These are phyloP conservation scores for Xanthoconium separans DNA, from an alignment of 1,284 basidiomycete species.

Conservation along the genomic window DNA sequence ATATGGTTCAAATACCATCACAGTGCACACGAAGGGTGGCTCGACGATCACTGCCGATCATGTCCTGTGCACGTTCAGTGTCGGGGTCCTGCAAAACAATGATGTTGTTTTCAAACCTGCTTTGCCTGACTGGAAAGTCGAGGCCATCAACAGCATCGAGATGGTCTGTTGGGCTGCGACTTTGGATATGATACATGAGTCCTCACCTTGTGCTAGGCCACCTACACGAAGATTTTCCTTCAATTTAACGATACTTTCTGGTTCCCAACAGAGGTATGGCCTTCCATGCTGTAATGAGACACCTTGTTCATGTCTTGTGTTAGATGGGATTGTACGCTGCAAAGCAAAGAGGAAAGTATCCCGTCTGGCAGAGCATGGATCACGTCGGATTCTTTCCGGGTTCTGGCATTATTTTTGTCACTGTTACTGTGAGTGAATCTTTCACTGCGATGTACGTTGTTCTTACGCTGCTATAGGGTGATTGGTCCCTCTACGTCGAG, in stretches of 20 bases:
- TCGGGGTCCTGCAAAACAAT: conserved; percentile 61
- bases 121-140: conserved; percentile 62
- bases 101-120: conserved; percentile 56
- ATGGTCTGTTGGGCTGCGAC: conserved; percentile 45
- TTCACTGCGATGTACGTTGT: not conserved
- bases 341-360: conserved; percentile 59
- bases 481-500: conserved; percentile 59
- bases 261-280: conserved; percentile 61
- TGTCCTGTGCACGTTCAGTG: conserved; percentile 61
- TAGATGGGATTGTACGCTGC: conserved; percentile 68
- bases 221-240: conserved; percentile 72
- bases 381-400: conserved; percentile 57
- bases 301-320: not conserved
- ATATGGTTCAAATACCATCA: conserved; percentile 45
- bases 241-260: conserved; percentile 67
- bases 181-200: not conserved
- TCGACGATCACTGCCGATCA: conserved; percentile 48
- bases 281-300: not conserved
- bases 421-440: conserved; percentile 52
- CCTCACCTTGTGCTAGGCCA: conserved; percentile 36
- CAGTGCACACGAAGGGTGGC: conserved; percentile 47
- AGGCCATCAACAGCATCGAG: conserved; percentile 63
- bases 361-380: conserved; percentile 71
- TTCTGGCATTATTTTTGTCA: conserved; percentile 62
- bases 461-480: conserved; percentile 41